Percentiles rank a stretch among this genome's conserved stretches.
These are phyloP conservation scores for Mentha longifolia DNA, from an alignment of 257 asterid species.

Conservation along the genomic window DNA sequence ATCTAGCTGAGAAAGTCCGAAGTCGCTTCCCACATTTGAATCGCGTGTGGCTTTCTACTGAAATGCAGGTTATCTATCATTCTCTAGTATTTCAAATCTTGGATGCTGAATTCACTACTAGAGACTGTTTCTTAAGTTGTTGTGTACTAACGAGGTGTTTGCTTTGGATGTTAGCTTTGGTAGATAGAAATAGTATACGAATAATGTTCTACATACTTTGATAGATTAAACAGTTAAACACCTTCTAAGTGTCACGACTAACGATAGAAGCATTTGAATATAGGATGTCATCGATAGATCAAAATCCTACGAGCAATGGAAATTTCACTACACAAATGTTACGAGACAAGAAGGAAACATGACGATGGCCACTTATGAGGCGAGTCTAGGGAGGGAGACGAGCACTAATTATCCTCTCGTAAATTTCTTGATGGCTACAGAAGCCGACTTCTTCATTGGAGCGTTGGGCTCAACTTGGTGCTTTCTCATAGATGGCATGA, in stretches of 20 bases:
- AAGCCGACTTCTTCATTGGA: conserved; percentile 88
- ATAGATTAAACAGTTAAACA: too few species aligned
- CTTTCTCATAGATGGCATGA: conserved; percentile 91
- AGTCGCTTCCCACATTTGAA: conserved; percentile 72
- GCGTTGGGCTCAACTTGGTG: conserved; percentile 96
- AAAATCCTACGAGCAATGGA: conserved; percentile 60
- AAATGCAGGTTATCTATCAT: conserved; percentile 75
- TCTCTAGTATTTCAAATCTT: neutral
- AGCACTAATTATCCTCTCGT: conserved; percentile 93
- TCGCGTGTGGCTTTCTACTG: conserved; percentile 91
- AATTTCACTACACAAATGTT: conserved; percentile 80
- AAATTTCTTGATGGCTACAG: conserved; percentile 95
- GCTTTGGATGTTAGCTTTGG: too few species aligned
- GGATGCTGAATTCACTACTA: neutral
- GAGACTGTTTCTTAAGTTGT: neutral
- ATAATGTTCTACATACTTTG: too few species aligned
- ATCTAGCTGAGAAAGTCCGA: conserved; percentile 66
- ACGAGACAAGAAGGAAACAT: conserved; percentile 81
- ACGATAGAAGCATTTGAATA: conserved; percentile 2
- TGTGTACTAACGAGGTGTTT: neutral
- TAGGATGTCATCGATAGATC: conserved; percentile 82
- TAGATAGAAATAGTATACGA: too few species aligned
- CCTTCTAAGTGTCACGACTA: neutral
- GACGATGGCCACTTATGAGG: conserved; percentile 85
- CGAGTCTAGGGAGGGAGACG: conserved; percentile 86